These are phyloP conservation scores for Exophiala sp. DNA, from an alignment of 2,329 filamentous ascomycete species.

Conservation along the genomic window DNA sequence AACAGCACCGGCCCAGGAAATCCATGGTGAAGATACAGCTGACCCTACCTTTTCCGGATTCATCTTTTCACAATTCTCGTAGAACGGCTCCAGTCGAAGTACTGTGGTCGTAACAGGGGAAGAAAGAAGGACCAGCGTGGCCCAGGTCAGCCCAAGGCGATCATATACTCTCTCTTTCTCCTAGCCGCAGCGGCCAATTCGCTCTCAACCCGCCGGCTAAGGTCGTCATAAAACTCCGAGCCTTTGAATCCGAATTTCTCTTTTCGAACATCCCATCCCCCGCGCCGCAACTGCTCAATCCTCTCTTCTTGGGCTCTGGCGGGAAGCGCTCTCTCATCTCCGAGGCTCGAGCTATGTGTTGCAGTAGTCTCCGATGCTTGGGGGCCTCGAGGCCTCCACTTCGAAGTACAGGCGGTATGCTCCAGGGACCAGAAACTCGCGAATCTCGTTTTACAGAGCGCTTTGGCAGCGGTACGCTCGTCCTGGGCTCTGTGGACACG, in stretches of 20 bases:
- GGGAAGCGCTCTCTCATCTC: background rate
- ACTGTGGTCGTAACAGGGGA: no score
- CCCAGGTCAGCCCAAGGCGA: no score
- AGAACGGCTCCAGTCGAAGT: no score
- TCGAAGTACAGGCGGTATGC: background rate
- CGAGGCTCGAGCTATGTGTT: background rate
- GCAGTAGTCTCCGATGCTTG: background rate
- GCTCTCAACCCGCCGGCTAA: constrained; percentile 14
- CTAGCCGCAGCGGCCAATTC: constrained; percentile 10
- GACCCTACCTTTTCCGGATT: no score
- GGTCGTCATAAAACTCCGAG: constrained; percentile 21
- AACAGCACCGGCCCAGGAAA: no score
- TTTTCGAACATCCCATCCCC: constrained; percentile 25
- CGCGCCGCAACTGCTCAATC: constrained; percentile 19
- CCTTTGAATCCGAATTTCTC: constrained; percentile 27
- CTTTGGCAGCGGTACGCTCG: constrained; percentile 9
- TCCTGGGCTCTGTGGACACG: constrained; percentile 10
- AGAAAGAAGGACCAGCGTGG: no score
- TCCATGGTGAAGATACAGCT: no score
- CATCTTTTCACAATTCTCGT: no score
- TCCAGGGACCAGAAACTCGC: constrained; percentile 24
- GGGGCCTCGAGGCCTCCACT: background rate
- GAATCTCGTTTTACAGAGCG: constrained; percentile 12
- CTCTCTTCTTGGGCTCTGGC: constrained; percentile 13
- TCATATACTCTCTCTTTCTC: background rate